Evolutionary conservation across 257 asterid species (phyloP), one percentile per base, ranked within the genome.

Genomic region (Eucommia ulmoides): DNA sequence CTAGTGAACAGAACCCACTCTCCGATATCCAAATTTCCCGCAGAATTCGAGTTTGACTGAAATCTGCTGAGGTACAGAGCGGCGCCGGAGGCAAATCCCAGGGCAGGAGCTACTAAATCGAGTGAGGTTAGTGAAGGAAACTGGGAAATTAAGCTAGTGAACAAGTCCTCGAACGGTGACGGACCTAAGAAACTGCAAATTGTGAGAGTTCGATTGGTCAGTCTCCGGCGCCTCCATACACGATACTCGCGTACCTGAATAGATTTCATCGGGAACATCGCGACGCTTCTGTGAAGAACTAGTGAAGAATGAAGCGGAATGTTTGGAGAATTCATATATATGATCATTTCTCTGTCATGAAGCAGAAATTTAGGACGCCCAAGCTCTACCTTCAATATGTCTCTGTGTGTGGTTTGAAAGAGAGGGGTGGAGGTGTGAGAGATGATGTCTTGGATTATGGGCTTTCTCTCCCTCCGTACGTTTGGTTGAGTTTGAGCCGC

Each of bases 1-100:
- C 80, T 74, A 25, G 96, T 66, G 56, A 78, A 81, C 53, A 91
- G 55, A 17, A 86, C 72, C 95, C 98, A 91, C 57, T 86, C 96
- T 22, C 89, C 98, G 17, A 80, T 50, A 19, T 62, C 72, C 12
- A 5, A 7, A 8, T 59, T 51, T 0, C 7, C 17, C 24, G 2
- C 18, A 55, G n/a, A 4, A 19, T 41, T 44, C 25, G 70, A 52
- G 50, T 52, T 19, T 2, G 49, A 22, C 11, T 53, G 49, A 51
- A 61, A 60, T 49, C 63, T 67, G 23, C 82, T 70, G 20, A 80
- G 53, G 50, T 74, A 60, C 19, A 82, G 56, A 18, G 87, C 91
- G 25, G 79, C 54, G 3, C 92, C 93, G 41, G 98, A 80, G 56
- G 81, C 77, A 48, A 84, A 23, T 55, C 92, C 95, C 50, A 88